A percentile compares a stretch with the other conserved stretches of the same genome.
phyloP scores from a whole-genome alignment of 108 stramenopile species.

The Cyclotella distinguenda region DNA sequence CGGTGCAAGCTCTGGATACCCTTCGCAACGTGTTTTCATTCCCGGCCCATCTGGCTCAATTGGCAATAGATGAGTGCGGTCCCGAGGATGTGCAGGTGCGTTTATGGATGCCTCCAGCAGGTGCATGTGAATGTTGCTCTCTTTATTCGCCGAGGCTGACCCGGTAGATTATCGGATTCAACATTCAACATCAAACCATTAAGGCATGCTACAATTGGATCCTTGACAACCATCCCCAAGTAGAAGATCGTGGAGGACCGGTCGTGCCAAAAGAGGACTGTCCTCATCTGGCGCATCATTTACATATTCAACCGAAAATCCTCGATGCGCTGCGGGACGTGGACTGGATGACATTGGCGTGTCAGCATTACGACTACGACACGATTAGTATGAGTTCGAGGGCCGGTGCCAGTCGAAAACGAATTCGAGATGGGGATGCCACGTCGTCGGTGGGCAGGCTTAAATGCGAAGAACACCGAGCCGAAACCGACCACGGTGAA shows the following conservation, averaged over 20 bases:
- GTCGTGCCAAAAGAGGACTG: conserved; percentile 66
- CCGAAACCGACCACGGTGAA: neutral
- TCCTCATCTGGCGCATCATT: conserved; percentile 57
- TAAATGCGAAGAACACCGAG: conserved; percentile 26
- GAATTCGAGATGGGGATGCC: conserved; percentile 19
- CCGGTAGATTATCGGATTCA: neutral
- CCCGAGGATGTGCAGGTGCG: conserved; percentile 32
- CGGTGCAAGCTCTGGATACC: conserved; percentile 25
- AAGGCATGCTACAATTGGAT: conserved; percentile 69
- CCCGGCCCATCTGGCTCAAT: conserved; percentile 10
- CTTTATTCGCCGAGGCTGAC: neutral
- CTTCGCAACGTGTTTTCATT: conserved; percentile 21
- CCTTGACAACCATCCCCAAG: conserved; percentile 54
- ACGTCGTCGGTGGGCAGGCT: conserved; percentile 10
- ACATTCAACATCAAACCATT: neutral
- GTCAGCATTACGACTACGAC: conserved; percentile 31
- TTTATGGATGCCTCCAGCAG: neutral
- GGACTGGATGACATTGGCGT: conserved; percentile 3
- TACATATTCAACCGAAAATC: conserved; percentile 2
- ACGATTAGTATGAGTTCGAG: too few species aligned
- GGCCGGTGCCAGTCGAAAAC: conserved; percentile 13
- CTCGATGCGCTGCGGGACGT: neutral
- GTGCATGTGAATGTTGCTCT: neutral
- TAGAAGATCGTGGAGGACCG: conserved; percentile 66
- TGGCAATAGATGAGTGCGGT: conserved; percentile 28